A percentile compares a stretch with the other conserved stretches of the same genome.
phyloP scores from a whole-genome alignment of 176 grass and related monocot genomes.

The Bothriochloa decipiens region DNA sequence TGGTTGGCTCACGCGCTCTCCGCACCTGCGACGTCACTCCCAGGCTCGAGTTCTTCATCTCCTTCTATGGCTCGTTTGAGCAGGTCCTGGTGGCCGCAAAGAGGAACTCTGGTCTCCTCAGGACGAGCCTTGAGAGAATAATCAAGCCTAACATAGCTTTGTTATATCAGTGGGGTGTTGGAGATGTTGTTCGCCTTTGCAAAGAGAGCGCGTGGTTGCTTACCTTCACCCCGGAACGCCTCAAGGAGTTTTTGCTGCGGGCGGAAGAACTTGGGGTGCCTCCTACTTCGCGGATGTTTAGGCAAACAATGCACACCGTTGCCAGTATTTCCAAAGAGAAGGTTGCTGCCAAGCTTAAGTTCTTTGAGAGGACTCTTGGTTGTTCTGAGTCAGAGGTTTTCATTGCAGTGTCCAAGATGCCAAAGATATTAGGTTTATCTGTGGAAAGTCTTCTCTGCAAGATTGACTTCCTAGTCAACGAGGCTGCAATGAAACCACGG shows the following conservation, averaged over 20 bases:
- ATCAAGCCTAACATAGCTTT: conserved; percentile 44
- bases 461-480: neutral
- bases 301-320: neutral
- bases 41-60: no score
- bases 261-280: conserved; percentile 39
- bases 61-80: no score
- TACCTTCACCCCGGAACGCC: neutral
- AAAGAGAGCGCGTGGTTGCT: neutral
- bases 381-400: neutral
- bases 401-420: neutral
- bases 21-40: no score
- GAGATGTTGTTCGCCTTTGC: conserved; percentile 37
- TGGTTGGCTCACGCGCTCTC: no score
- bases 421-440: neutral
- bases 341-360: neutral
- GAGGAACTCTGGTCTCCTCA: no score
- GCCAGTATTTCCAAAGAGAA: neutral
- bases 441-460: neutral
- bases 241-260: conserved; percentile 2
- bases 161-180: conserved; percentile 38
- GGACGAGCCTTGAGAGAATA: neutral
- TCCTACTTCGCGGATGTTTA: conserved; percentile 12
- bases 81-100: no score
- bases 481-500: neutral
- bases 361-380: neutral